phyloP scores from a whole-genome alignment of 2,329 filamentous ascomycete genomes.

The Microdochium trichocladiopsis region DNA sequence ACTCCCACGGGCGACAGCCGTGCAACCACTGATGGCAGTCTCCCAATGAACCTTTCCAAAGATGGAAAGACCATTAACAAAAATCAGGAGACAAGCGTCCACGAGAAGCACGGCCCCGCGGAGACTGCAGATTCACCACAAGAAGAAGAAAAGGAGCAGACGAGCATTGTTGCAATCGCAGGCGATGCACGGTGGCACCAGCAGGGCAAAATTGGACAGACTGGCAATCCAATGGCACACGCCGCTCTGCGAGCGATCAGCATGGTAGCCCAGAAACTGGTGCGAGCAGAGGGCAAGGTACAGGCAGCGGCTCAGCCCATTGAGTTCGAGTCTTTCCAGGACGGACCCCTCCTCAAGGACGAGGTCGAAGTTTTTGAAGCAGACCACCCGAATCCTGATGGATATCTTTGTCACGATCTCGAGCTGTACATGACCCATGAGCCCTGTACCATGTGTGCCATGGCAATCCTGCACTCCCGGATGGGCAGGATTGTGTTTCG shows the following conservation, averaged over 20 bases:
- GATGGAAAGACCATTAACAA: constrained; percentile 1
- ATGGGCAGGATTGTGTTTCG: constrained; percentile 83
- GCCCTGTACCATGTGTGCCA: constrained; percentile 92
- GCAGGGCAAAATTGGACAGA: constrained; percentile 36
- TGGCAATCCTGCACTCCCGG: constrained; percentile 90
- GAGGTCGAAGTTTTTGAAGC: constrained; percentile 56
- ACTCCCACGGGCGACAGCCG: background rate
- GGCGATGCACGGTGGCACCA: constrained; percentile 68
- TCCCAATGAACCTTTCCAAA: background rate
- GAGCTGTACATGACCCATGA: constrained; percentile 95
- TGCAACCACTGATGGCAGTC: constrained; percentile 1
- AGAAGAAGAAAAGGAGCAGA: constrained; percentile 21
- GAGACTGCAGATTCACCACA: constrained; percentile 12
- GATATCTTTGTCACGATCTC: constrained; percentile 89
- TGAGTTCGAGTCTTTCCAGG: constrained; percentile 58
- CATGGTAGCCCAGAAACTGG: constrained; percentile 68
- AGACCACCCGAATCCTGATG: constrained; percentile 63
- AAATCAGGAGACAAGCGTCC: constrained; percentile 2
- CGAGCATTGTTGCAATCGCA: constrained; percentile 62
- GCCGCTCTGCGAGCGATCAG: constrained; percentile 72
- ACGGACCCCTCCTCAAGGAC: constrained; percentile 59
- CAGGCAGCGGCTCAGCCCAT: constrained; percentile 30
- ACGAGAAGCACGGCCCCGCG: constrained; percentile 3
- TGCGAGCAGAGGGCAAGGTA: constrained; percentile 44
- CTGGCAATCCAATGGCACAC: constrained; percentile 72